These are phyloP conservation scores for Picea sitchensis DNA, from an alignment of 75 land plant genomes.

Conservation along the genomic window DNA sequence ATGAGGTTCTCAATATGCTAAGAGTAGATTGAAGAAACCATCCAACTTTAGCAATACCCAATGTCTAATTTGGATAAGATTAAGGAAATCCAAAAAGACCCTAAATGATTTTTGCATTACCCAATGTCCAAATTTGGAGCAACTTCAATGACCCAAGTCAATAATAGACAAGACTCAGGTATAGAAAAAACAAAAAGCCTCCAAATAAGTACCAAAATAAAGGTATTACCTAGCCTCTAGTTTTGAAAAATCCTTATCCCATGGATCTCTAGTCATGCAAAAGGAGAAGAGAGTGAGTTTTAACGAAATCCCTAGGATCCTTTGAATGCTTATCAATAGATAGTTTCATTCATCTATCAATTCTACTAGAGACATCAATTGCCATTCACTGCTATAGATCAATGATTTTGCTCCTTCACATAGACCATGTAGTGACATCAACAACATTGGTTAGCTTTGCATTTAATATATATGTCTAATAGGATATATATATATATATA, in stretches of 20 bases:
- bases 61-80: background rate
- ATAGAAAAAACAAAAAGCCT: background rate
- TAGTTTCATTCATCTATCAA: background rate
- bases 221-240: slow-evolving; percentile 35
- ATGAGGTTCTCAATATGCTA: background rate
- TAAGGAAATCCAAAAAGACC: background rate
- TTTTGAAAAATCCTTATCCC: slow-evolving; percentile 62
- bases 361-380: background rate
- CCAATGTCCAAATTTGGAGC: background rate
- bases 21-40: background rate
- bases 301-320: background rate
- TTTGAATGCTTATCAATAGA: slow-evolving; percentile 1
- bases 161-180: background rate
- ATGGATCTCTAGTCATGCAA: slow-evolving; percentile 48
- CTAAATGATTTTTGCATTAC: background rate
- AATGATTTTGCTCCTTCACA: too few species aligned
- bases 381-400: too few species aligned
- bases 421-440: too few species aligned
- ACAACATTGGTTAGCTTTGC: too few species aligned
- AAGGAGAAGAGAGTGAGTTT: background rate
- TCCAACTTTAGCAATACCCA: background rate
- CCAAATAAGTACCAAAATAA: too few species aligned
- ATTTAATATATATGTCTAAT: too few species aligned
- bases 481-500: too few species aligned
- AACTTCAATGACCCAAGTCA: background rate